Base-by-base conservation (phyloP, 2,329 filamentous ascomycete genomes). In the Calonectria naviculata region DNA sequence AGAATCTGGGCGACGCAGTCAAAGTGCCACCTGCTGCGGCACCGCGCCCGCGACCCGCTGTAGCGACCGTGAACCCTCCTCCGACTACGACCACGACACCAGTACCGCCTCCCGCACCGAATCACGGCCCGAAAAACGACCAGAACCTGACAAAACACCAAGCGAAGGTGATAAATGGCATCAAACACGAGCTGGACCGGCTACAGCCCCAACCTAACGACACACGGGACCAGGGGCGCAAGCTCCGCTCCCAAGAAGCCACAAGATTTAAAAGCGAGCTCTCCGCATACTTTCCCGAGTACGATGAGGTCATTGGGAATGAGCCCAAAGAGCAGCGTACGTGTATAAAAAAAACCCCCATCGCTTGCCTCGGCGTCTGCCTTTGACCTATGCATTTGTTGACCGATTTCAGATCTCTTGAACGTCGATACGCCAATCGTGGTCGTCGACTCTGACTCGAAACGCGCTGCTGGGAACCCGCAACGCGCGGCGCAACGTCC, bases 241-340 rank as follows among this genome's bases (percentile, higher is more conserved):
- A 95, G 80, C 86, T 98, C 81, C 91, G 96, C 73, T 97, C 95
- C 64, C 94, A 97, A 79, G 95, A 97, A 78, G 93, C 93, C 13
- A 93, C 93, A 63, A 89, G 94, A 76, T 93, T 95, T 84, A 98
- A 97, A 87, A 98, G 95, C 84, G 95, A 98, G 80, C 88, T 98
- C 72, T 93, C 95, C 42, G 90, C 91, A 58, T 98, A 98, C 84
- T 98, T 98, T 80, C 92, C 94, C 64, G 95, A 97, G 79, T 98
- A 98, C 83, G 95, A 98, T 83, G 94, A 97, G 81, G 90, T 98
- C 75, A 95, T 98, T 84, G 95, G 94, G 73, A 94, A 97, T 80
- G 92, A 94, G 73, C 90, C 92, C 44, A 93, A 93, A 78, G 93
- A 95, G 83, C 87, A 93, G 77, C 93, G 95, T 95, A 89, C 81